phyloP scores from a whole-genome alignment of 208 protist genomes.

The Trypanosoma caninum region DNA sequence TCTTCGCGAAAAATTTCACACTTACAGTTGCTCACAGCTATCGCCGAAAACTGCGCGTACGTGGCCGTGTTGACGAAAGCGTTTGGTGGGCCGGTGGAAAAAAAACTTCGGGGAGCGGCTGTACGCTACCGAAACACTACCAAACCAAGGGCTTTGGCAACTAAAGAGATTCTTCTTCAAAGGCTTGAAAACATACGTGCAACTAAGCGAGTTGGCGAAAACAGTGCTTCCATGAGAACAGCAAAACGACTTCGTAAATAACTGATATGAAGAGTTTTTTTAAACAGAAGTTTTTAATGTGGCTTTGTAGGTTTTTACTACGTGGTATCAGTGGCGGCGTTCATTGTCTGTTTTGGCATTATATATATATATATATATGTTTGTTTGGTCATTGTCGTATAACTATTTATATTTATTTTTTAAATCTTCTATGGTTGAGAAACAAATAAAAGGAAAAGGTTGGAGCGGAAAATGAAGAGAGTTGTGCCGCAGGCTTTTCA shows the following conservation, averaged over 20 bases:
- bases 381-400: too few species aligned
- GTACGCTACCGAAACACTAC: conserved; percentile 59
- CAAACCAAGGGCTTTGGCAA: conserved; percentile 52
- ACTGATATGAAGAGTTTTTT: conserved; percentile 2
- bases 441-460: not conserved
- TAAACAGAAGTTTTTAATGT: not conserved
- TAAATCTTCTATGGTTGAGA: too few species aligned
- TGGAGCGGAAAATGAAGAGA: conserved; percentile 13
- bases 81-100: conserved; percentile 34
- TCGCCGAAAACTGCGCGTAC: conserved; percentile 41
- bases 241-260: conserved; percentile 22
- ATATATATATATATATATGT: too few species aligned
- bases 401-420: too few species aligned
- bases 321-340: too few species aligned
- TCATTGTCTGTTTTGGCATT: too few species aligned
- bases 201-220: not conserved
- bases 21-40: conserved; percentile 50
- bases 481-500: not conserved
- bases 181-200: conserved; percentile 37
- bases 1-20: conserved; percentile 46
- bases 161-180: conserved; percentile 55
- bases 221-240: not conserved
- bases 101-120: conserved; percentile 51
- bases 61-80: conserved; percentile 38
- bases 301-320: conserved; percentile 8